Base-by-base conservation (phyloP, 2,329 filamentous ascomycete genomes). In the Calonectria honghensis region DNA sequence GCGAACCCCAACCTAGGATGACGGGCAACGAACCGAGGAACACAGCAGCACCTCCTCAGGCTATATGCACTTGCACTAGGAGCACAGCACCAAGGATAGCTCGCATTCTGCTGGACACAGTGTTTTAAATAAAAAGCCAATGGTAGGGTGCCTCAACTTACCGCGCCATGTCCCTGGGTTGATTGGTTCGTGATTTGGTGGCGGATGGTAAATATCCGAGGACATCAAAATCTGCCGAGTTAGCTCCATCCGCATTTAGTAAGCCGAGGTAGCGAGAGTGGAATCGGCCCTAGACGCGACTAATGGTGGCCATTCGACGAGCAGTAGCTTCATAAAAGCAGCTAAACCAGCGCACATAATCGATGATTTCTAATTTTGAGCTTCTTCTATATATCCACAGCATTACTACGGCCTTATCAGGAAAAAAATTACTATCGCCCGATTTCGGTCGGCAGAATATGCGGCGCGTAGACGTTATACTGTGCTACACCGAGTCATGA, bases 191-290 rank as follows among this genome's bases (percentile, higher is more conserved):
- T 41, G 57, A 20, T 63, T 63, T 27, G 24, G 35, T 41, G 24
- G 24, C n/a, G n/a, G 18, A 63, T 41, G 10, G 20, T 4, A 20
- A 63, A 63, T 6, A 63, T 63, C 57, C 35, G 57, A 63, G 57
- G 57, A 16, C 57, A 20, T 13, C n/a, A 29, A 14, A 24, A 13
- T 20, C 24, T 63, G 32, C 57, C 57, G 57, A 63, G 35, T 41
- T 63, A 63, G 57, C 35, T 63, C 57, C 35, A 63, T 41, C 57
- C 57, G 24, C 4, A 20, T 63, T 63, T 41, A 37, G 57, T 63
- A 63, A 63, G 57, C 57, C 57, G 57, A 63, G 57, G 57, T 63
- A 29, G 57, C 18, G 57, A 41, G 18, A 10, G 24, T 20, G 57
- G 57, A 7, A 63, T 32, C 13, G 32, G 35, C n/a, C 10, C 6